Base-by-base conservation (phyloP, 1,139 yeast genomes). In the Blastobotrys illinoisensis region DNA sequence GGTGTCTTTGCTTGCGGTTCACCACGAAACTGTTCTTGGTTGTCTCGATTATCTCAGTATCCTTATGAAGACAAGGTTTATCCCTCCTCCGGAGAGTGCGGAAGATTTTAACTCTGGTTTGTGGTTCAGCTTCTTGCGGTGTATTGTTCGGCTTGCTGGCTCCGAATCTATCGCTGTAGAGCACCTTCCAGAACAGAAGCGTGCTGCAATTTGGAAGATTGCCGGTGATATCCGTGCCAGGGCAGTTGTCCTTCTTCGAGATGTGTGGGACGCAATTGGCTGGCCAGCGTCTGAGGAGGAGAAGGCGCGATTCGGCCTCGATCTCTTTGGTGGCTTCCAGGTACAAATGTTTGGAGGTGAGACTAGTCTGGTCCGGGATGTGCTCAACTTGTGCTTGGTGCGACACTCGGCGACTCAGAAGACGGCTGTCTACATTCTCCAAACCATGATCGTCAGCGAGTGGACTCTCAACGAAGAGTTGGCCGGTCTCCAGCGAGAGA, bases 261-360 rank as follows among this genome's bases (percentile, higher is more conserved):
- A 78, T 55, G 79, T 83, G 36, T 89, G 97, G 97, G 85, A 84
- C 59, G 73, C 80, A 9, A 76, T 88, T 55, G 95, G 91, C 9
- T 79, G 86, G 85, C 81, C 82, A 13, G 80, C 88, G 0, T 74
- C 80, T 44, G 76, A 76, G 21, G 86, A 83, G 55, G 88, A 84
- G 64, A 67, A 74, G 46, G 67, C 74, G 5, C 74, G 90, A 60
- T 88, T 86, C 70, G 85, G 84, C 54, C 70, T 88, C 54, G 76
- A 74, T 46, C 76, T 77, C 58, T 80, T 83, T 62, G 88, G 93
- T 47, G 91, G 91, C 0, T 83, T 79, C 64, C 97, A 88, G 69
- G 82, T 79, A 32, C 83, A 81, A 62, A 80, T 88, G 60, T 77
- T 85, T 54, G 78, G 79, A 60, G 76, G 76, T 26, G 81, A 80